A percentile compares a stretch with the other conserved stretches of the same genome.
Conservation (phyloP, 192 early-diverging fungal genomes). For the Dissophora globulifera region DNA sequence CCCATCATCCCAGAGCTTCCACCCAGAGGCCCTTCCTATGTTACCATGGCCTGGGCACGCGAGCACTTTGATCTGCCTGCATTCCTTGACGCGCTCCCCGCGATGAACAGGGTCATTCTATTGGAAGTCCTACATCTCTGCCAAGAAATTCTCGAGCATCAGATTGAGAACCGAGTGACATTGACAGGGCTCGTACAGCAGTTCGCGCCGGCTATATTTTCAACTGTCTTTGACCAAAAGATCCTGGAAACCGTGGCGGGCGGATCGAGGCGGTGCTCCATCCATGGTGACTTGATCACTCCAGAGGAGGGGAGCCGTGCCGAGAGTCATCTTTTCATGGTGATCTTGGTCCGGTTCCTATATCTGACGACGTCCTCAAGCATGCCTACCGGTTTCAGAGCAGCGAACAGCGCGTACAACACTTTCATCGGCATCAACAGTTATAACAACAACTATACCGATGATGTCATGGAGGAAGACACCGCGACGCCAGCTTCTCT, state of each 20-base stretch:
- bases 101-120: slow-evolving; percentile 39
- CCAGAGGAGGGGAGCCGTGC: slow-evolving; percentile 18
- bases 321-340: slow-evolving; percentile 36
- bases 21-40: not conserved
- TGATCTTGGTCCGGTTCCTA: slow-evolving; percentile 43
- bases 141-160: slow-evolving; percentile 29
- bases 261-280: slow-evolving; percentile 23
- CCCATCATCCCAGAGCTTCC: slow-evolving; percentile 21
- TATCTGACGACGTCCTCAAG: not conserved
- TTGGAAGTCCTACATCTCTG: slow-evolving; percentile 45
- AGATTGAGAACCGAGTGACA: slow-evolving; percentile 21
- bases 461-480: not conserved
- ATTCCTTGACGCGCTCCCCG: slow-evolving; percentile 24
- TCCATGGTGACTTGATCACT: slow-evolving; percentile 22
- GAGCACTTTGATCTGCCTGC: slow-evolving; percentile 29
- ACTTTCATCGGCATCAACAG: not conserved
- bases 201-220: slow-evolving; percentile 38
- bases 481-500: no score
- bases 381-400: no score
- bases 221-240: slow-evolving; percentile 42
- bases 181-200: slow-evolving; percentile 29
- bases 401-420: not conserved
- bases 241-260: slow-evolving; percentile 26
- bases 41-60: slow-evolving; percentile 29
- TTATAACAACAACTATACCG: not conserved